A percentile compares a stretch with the other conserved stretches of the same genome.
Evolutionary conservation across 345 rosid genomes (phyloP).

Genomic region (Cardamine occulta): DNA sequence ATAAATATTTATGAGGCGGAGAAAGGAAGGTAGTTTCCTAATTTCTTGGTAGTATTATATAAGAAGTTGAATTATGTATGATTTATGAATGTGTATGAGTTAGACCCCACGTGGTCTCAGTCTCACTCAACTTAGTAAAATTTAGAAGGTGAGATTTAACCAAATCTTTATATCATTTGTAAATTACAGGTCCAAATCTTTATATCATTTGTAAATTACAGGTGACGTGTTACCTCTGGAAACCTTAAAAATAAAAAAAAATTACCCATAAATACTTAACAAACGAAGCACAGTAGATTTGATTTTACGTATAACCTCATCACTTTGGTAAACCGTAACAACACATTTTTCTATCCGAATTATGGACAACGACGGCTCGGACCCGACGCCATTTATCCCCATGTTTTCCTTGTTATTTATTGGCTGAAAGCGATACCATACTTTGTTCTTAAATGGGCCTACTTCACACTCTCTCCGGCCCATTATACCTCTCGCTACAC

Average conservation of each 20-base stretch:
- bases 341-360: background rate
- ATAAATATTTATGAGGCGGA: slow-evolving; percentile 38
- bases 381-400: slow-evolving; percentile 30
- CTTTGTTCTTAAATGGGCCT: slow-evolving; percentile 37
- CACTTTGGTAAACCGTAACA: background rate
- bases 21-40: slow-evolving; percentile 38
- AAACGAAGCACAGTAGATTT: background rate
- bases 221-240: background rate
- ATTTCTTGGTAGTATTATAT: slow-evolving; percentile 35
- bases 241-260: background rate
- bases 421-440: slow-evolving; percentile 35
- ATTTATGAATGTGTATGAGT: slow-evolving; percentile 32
- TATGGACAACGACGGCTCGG: slow-evolving; percentile 39
- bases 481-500: slow-evolving; percentile 24
- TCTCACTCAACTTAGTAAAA: background rate
- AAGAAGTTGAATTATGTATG: slow-evolving; percentile 28
- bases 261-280: background rate
- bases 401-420: slow-evolving; percentile 38
- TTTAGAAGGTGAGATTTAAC: slow-evolving; percentile 12
- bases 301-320: background rate
- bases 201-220: background rate
- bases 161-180: slow-evolving; percentile 7
- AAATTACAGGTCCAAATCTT: slow-evolving; percentile 10
- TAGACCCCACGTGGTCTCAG: slow-evolving; percentile 39
- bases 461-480: slow-evolving; percentile 25